phyloP scores from a whole-genome alignment of 768 basidiomycete genomes.

The Tricholoma saponaceum region DNA sequence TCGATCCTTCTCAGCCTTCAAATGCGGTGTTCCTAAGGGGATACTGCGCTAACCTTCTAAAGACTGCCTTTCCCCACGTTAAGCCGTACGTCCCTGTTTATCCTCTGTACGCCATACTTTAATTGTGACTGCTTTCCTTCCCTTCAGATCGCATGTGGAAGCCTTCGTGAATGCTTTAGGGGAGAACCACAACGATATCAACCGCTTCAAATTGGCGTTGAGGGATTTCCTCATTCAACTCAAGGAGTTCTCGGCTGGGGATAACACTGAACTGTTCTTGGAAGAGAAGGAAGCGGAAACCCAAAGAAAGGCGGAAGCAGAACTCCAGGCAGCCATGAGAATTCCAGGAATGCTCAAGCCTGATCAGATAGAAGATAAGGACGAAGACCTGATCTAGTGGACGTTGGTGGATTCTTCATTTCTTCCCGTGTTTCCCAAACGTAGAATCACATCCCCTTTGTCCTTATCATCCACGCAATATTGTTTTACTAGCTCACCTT shows the following conservation, averaged over 20 bases:
- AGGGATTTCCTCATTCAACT: conserved; percentile 98
- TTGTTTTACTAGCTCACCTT: conserved; percentile 24
- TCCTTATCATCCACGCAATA: conserved; percentile 20
- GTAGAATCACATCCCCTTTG: conserved; percentile 24
- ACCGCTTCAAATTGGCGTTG: conserved; percentile 88
- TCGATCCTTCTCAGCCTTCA: conserved; percentile 72
- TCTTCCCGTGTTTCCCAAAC: conserved; percentile 20
- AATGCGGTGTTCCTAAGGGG: conserved; percentile 81
- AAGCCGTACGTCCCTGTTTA: conserved; percentile 55
- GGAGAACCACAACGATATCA: conserved; percentile 75
- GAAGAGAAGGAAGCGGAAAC: conserved; percentile 93
- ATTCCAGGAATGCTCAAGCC: conserved; percentile 99
- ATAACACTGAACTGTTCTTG: conserved; percentile 87
- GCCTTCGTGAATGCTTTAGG: conserved; percentile 64
- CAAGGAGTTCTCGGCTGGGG: conserved; percentile 90
- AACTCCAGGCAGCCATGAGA: conserved; percentile 84
- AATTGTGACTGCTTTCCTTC: conserved; percentile 3
- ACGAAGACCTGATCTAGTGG: conserved; percentile 62
- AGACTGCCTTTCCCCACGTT: conserved; percentile 89
- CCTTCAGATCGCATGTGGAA: conserved; percentile 56
- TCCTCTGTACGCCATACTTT: conserved; percentile 8
- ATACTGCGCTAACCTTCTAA: conserved; percentile 83
- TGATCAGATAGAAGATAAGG: conserved; percentile 90
- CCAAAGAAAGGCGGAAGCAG: conserved; percentile 72
- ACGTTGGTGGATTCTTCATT: conserved; percentile 16